Evolutionary conservation across 2,329 filamentous ascomycete species (phyloP).

Genomic region (Bipolaris victoriae): DNA sequence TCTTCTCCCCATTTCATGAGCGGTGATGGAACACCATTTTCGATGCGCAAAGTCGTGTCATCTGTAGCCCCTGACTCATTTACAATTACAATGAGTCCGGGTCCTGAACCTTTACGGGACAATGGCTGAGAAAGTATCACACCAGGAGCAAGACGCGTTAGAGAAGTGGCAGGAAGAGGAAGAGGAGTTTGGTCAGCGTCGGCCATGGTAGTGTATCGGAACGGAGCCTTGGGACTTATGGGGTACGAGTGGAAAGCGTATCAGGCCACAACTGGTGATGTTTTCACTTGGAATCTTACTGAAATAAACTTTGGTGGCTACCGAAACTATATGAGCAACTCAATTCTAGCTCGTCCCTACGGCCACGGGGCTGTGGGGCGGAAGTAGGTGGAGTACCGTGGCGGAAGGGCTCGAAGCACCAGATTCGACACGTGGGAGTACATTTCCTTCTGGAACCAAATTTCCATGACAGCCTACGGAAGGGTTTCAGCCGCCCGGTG

Average conservation of each 20-base stretch:
- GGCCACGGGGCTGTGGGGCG: not conserved
- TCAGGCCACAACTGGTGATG: not conserved
- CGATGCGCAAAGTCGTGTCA: not conserved
- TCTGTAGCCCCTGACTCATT: not conserved
- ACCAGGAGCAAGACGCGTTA: conserved; percentile 1
- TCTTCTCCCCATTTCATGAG: conserved; percentile 71
- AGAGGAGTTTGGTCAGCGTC: not conserved
- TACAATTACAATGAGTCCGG: not conserved
- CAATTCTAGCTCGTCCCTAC: not conserved
- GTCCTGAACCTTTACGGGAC: not conserved
- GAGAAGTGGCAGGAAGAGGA: not conserved
- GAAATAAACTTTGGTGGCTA: not conserved
- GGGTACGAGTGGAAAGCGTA: not conserved
- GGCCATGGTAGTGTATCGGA: not conserved
- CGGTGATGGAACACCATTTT: conserved; percentile 20
- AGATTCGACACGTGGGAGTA: not conserved
- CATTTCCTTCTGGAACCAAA: not conserved
- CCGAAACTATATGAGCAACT: not conserved
- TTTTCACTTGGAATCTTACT: not conserved
- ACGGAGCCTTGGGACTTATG: not conserved
- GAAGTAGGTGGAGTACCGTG: not conserved
- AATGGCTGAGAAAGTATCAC: conserved; percentile 1
- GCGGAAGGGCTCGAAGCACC: not conserved
- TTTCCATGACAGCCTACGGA: not conserved
- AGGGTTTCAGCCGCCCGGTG: not conserved